These are phyloP conservation scores for Moesziomyces sp. DNA, from an alignment of 1,284 basidiomycete genomes.

Conservation along the genomic window DNA sequence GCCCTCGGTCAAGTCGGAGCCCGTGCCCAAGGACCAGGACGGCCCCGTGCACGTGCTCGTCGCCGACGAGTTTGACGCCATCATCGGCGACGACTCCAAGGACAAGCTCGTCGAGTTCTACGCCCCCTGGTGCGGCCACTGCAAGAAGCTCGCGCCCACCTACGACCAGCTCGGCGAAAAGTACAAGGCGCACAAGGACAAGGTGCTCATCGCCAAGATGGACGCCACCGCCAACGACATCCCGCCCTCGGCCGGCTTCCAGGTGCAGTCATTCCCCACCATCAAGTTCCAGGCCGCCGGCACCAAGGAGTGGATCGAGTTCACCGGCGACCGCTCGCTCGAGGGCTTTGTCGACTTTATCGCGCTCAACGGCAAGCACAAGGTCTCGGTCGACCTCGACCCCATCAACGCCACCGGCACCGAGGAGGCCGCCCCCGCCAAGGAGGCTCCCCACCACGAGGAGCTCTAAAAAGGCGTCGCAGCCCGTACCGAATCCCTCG, in stretches of 20 bases:
- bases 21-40: conserved; percentile 84
- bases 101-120: conserved; percentile 96
- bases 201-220: conserved; percentile 85
- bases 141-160: conserved; percentile 93
- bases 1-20: conserved; percentile 89
- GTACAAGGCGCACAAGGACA: conserved; percentile 81
- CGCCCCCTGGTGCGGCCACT: conserved; percentile 86
- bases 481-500: neutral
- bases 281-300: conserved; percentile 97
- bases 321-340: conserved; percentile 64
- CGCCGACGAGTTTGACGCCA: conserved; percentile 84
- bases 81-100: conserved; percentile 85
- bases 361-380: conserved; percentile 63
- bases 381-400: conserved; percentile 54
- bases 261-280: conserved; percentile 83
- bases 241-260: conserved; percentile 86
- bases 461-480: conserved; percentile 26
- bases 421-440: conserved; percentile 23
- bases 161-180: conserved; percentile 92
- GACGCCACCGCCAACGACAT: conserved; percentile 97
- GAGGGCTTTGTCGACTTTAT: conserved; percentile 66
- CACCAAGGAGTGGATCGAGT: conserved; percentile 82
- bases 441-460: conserved; percentile 45
- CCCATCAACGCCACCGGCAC: conserved; percentile 42
- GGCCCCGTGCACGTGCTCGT: conserved; percentile 87